Evolutionary conservation across 768 basidiomycete species (phyloP).

Genomic region (Calocybe cyanea): DNA sequence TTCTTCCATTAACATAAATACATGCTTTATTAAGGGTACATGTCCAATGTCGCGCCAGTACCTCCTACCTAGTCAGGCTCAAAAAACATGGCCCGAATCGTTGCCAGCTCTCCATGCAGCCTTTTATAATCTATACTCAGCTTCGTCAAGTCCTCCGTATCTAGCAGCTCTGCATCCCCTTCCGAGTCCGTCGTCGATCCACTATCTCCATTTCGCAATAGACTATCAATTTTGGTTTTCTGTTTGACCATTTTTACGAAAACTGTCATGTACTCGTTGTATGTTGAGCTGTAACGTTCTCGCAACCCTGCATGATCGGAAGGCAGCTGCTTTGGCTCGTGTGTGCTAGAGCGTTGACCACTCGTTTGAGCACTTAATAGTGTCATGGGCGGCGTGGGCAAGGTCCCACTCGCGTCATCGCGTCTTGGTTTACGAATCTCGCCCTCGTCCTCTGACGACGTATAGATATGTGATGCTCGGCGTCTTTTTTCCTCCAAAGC

Average conservation of each 20-base stretch:
- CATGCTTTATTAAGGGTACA: too few relatives aligned
- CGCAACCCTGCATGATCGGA: slow-evolving; percentile 51
- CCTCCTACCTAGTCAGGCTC: slow-evolving; percentile 8
- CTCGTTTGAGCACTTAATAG: slow-evolving; percentile 3
- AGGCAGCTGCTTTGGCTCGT: slow-evolving; percentile 32
- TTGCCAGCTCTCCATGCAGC: slow-evolving; percentile 50
- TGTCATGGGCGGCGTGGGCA: slow-evolving; percentile 26
- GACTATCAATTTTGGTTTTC: slow-evolving; percentile 48
- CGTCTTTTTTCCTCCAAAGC: slow-evolving; percentile 31
- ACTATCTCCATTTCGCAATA: slow-evolving; percentile 36
- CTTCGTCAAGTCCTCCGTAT: slow-evolving; percentile 45
- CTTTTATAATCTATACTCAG: slow-evolving; percentile 41
- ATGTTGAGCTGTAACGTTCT: slow-evolving; percentile 47
- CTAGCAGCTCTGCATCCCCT: slow-evolving; percentile 51
- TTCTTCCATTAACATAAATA: too few relatives aligned
- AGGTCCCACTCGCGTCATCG: slow-evolving; percentile 7
- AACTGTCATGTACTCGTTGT: slow-evolving; percentile 45
- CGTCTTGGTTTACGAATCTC: slow-evolving; percentile 26
- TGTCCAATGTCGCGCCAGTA: slow-evolving; percentile 12
- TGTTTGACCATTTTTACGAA: slow-evolving; percentile 46
- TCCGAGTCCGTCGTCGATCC: slow-evolving; percentile 47
- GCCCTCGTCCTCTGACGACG: slow-evolving; percentile 56
- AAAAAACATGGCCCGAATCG: slow-evolving; percentile 38
- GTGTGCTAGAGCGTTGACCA: slow-evolving; percentile 24
- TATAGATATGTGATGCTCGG: slow-evolving; percentile 60